phyloP scores from a whole-genome alignment of 768 basidiomycete genomes.

The Hortiboletus campestris region DNA sequence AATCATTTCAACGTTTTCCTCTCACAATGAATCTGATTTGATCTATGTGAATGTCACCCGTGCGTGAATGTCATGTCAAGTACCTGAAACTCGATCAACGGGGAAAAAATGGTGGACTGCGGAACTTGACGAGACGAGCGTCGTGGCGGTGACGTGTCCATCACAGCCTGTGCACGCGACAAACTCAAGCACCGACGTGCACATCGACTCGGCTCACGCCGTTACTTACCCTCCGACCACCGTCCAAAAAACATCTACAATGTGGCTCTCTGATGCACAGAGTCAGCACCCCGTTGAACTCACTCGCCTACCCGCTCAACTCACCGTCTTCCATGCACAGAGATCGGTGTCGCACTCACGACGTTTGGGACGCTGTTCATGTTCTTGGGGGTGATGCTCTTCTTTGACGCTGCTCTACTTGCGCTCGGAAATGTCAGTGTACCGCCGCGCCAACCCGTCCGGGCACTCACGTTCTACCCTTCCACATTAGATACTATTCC shows the following conservation, averaged over 20 bases:
- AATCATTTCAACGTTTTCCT: no score
- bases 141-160: slow-evolving; percentile 29
- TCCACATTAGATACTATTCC: slow-evolving; percentile 79
- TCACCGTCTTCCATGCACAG: slow-evolving; percentile 40
- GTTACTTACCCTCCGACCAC: slow-evolving; percentile 2
- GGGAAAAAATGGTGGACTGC: not conserved
- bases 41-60: not conserved
- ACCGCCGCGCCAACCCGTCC: not conserved
- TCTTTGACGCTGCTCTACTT: slow-evolving; percentile 94
- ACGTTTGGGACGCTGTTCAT: slow-evolving; percentile 95
- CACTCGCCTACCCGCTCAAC: not conserved
- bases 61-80: not conserved
- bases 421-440: slow-evolving; percentile 93
- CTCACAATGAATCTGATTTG: not conserved
- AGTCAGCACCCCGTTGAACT: slow-evolving; percentile 25
- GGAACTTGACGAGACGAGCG: no score
- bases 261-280: slow-evolving; percentile 58
- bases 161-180: slow-evolving; percentile 5
- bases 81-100: no score
- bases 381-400: slow-evolving; percentile 91
- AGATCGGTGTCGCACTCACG: slow-evolving; percentile 95
- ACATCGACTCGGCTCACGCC: not conserved
- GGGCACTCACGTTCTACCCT: not conserved
- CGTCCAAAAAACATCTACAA: slow-evolving; percentile 16
- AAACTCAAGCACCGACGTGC: not conserved